Base-by-base conservation (phyloP, 2,329 filamentous ascomycete species). In the Cercospora janseana region DNA sequence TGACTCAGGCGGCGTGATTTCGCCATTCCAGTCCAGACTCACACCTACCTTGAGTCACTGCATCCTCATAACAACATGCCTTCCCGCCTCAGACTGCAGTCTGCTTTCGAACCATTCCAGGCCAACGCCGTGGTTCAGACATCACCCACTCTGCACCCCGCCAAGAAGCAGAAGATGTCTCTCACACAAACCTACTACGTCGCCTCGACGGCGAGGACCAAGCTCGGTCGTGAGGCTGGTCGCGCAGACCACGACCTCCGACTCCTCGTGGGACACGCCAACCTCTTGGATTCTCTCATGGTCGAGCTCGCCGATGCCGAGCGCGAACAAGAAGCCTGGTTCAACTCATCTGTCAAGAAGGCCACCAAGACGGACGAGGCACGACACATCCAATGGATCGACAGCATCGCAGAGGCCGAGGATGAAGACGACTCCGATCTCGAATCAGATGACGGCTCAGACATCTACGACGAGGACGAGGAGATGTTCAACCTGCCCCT, bases 131-230 rank as follows among this genome's bases (percentile, higher is more conserved):
- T 69, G 46, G 70, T 71, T 65, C 69, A 69, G 26, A 69, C 69
- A 68, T 70, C 63, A 55, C 71, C 65, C 60, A 67, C 59, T 24
- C 59, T 63, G 23, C 70, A 71, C 55, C 70, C 73, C 50, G 68
- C 71, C 57, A 75, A 75, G 70, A 75, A 86, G 76, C 87, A 90
- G 74, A 91, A 86, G 75, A 97, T 97, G 93, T 94, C 87, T 70
- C 86, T 97, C 76, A 94, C 92, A 21, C 90, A 96, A 75, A 97
- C 92, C 56, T 98, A 97, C 86, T 95, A 89, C 78, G 86, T 97
- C 65, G 93, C 93, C 70, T 91, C 95, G 79, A 92, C 91, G 74
- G 93, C 93, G 69, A 85, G 93, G 71, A 86, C 85, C 64, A 98
- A 98, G 89, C 90, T 98, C 68, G 90, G 90, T 60, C 82, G 80